phyloP scores from a whole-genome alignment of 1,139 yeast genomes.

The Lodderomyces parapsilosis region DNA sequence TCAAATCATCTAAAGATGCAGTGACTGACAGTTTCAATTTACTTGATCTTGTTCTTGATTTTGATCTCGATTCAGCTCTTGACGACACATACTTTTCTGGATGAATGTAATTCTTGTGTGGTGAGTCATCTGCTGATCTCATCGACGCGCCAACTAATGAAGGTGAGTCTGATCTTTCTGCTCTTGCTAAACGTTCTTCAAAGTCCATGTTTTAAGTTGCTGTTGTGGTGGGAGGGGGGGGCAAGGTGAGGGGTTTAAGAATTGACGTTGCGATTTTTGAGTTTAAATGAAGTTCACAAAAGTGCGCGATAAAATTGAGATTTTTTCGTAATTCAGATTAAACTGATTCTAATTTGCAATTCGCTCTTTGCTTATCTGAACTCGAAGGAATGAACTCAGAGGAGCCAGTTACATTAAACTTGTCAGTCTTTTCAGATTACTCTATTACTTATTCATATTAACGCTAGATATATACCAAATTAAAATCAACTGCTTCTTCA shows the following conservation, averaged over 20 bases:
- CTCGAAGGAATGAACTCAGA: too few species aligned
- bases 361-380: neutral
- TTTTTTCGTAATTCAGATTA: neutral
- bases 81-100: constrained; percentile 38
- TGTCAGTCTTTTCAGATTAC: neutral
- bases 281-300: neutral
- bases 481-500: too few species aligned
- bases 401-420: too few species aligned
- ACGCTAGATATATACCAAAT: too few species aligned
- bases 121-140: constrained; percentile 51
- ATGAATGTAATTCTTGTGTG: constrained; percentile 47
- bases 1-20: constrained; percentile 55
- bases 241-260: neutral
- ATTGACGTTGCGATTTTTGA: constrained; percentile 3
- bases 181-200: constrained; percentile 54
- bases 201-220: constrained; percentile 40
- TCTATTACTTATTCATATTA: neutral
- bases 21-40: constrained; percentile 27
- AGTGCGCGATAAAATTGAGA: neutral
- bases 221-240: neutral
- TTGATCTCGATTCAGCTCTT: constrained; percentile 12
- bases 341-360: neutral
- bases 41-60: constrained; percentile 4
- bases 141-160: constrained; percentile 56
- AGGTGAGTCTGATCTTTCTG: constrained; percentile 50